Evolutionary conservation across 305 asterid species (phyloP), one percentile per base, ranked within the genome.

Genomic region (Fraxinus nigra): DNA sequence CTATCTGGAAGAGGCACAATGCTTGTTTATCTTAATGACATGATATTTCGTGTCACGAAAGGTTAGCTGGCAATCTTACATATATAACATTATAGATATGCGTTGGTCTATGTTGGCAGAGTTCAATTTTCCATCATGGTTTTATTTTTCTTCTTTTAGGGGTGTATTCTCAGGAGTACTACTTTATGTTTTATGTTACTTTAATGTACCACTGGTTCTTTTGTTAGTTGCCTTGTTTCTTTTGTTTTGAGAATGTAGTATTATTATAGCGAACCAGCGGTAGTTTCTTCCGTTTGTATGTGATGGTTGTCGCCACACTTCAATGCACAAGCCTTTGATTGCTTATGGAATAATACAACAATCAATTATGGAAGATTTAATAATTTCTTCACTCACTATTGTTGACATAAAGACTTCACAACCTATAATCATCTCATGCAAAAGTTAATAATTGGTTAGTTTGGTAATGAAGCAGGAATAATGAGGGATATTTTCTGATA

Each of bases 1-100:
- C 88, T 90, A 69, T 76, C 67, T 24, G 88, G 90, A 72, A 86
- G 89, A 56, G 91, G 86, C 74, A 84, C 84, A 28, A 84, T 90
- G 28, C 86, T 84, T 34, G 81, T 89, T 70, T 84, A 85, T 79
- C 85, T 90, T 61, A 82, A 88, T 80, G 78, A 87, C 89, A 85
- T 88, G 91, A 86, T 88, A 11, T 88, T 85, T 73, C 81, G 88
- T 78, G 87, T 88, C 63, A 75, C 79, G 56, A 77, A 88, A 85
- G 90, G 93, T 90, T 73, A 74, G 85, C 72, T 80, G 43, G 78
- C 83, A 72, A 61, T 82, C 74, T 59, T 65, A 51, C 70, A 30
- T 76, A 18, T 40, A 35, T 40, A 56, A 5, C 38, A 65, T 26
- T 56, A 7, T 63, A 34, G 20, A 5, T 26, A 67, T 26, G 37